Evolutionary conservation across 2,329 filamentous ascomycete species (phyloP), one percentile per base, ranked within the genome.

Genomic region (Scytalidium sp.): DNA sequence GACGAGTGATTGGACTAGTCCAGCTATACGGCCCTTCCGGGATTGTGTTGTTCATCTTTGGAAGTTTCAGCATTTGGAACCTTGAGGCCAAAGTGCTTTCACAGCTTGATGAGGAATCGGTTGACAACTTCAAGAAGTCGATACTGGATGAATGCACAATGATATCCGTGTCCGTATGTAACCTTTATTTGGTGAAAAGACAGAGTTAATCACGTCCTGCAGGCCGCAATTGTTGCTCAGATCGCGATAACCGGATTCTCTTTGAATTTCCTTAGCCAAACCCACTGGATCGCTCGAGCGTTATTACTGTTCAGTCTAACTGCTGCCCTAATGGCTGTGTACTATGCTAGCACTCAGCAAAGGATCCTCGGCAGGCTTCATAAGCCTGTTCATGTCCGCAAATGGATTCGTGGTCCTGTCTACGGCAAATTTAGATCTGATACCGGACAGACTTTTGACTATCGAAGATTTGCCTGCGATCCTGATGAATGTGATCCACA

Each of bases 161-260:
- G 9, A 42, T 42, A 6, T 42, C 41, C 13, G 41, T 22, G 13
- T n/a, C 41, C 6, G n/a, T 42, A 15, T 20, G 41, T 19, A 17
- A 13, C 19, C 19, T 20, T 20, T 19, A 3, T 42, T n/a, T n/a
- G n/a, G n/a, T n/a, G n/a, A n/a, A n/a, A n/a, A n/a, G n/a, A n/a
- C n/a, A n/a, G n/a, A n/a, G n/a, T n/a, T n/a, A n/a, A n/a, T n/a
- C n/a, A n/a, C n/a, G n/a, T n/a, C n/a, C 21, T n/a, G 53, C 19
- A 49, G 40, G 45, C 22, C 10, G 25, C 50, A 3, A 51, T 49
- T 23, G 41, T 51, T 5, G 46, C 50, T 21, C 50, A 51, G 17
- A 49, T 51, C 15, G 46, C 41, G 15, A 48, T 51, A 13, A 51
- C 45, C 10, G 20, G 19, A 3, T 45, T 51, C n/a, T 51, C 50